Base-by-base conservation (phyloP, 2,329 filamentous ascomycete species). In the Penicillium sp. region DNA sequence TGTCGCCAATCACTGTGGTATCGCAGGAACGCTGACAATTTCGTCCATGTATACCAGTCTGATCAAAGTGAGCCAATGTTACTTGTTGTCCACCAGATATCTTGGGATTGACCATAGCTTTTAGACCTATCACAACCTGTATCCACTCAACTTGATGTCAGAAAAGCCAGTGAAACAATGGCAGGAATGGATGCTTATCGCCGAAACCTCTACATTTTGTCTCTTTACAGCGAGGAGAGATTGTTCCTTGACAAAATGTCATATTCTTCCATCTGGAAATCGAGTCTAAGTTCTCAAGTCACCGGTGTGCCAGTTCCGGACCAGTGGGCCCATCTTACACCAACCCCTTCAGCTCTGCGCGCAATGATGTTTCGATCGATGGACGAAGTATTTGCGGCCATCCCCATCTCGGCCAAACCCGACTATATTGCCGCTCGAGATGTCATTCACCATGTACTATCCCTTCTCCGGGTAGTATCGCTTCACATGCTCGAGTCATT, bases 181-280 rank as follows among this genome's bases (percentile, higher is more conserved):
- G 50, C 21, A 19, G 29, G 36, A 21, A 35, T 53, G 39, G 41
- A 53, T 53, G 29, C 50, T 19, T 53, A 27, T 21, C 41, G 50
- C 21, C 50, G 50, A 27, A 53, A 36, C 29, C 50, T 53, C 31
- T 53, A 27, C 31, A 45, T 53, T 23, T 7, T 53, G 15, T 53
- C 41, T 27, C 50, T 45, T 45, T 53, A 45, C 21, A 53, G 39
- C 50, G 50, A 53, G 21, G 39, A 53, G 13, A 35, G 50, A 36
- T 19, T 36, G 17, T 53, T 53, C 21, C 39, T 45, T 53, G 50
- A 53, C 21, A 53, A 45, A 36, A 53, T 53, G 50, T 29, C 41
- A 19, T 53, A 45, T 45, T 53, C 41, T 36, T 53, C 50, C 19
- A 17, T 45, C 9, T 53, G 39, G 50, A 53, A n/a, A 44, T 36